Percentiles rank a stretch among this genome's conserved stretches.
phyloP scores from a whole-genome alignment of 129 eudicot species.

The Calendula officinalis region DNA sequence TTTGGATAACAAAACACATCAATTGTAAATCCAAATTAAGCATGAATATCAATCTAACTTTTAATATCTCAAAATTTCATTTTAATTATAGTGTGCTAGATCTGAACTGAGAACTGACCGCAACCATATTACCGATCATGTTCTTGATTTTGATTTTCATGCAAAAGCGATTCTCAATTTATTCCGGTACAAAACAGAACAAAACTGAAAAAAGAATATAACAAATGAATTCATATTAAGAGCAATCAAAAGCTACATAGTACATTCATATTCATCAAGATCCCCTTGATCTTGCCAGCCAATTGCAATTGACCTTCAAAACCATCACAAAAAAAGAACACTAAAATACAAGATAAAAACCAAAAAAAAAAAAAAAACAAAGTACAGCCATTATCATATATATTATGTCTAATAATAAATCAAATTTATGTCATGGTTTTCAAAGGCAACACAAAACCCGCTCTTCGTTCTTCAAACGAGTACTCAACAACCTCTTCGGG shows the following conservation, averaged over 20 bases:
- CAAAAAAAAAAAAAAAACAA: not conserved
- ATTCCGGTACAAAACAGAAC: no score
- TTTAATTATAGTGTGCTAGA: no score
- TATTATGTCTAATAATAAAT: not conserved
- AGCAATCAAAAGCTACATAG: constrained; percentile 1
- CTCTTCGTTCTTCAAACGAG: constrained; percentile 87
- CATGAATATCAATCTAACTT: no score
- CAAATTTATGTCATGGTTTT: constrained; percentile 39
- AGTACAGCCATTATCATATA: not conserved
- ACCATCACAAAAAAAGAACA: not conserved
- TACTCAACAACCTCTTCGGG: constrained; percentile 68
- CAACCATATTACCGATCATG: no score
- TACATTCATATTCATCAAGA: constrained; percentile 3
- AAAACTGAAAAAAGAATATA: not conserved
- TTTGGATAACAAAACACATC: no score
- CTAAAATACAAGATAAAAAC: not conserved
- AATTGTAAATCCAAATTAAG: no score
- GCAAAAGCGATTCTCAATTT: no score
- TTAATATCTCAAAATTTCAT: no score
- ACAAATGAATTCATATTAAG: constrained; percentile 5
- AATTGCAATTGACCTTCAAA: constrained; percentile 49
- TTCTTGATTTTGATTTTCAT: no score
- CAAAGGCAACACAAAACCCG: constrained; percentile 65
- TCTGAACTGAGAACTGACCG: no score
- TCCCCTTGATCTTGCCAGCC: constrained; percentile 36